Percentiles rank a stretch among this genome's conserved stretches.
Evolutionary conservation across 1,284 basidiomycete species (phyloP).

Genomic region (Ganoderma multipileum): DNA sequence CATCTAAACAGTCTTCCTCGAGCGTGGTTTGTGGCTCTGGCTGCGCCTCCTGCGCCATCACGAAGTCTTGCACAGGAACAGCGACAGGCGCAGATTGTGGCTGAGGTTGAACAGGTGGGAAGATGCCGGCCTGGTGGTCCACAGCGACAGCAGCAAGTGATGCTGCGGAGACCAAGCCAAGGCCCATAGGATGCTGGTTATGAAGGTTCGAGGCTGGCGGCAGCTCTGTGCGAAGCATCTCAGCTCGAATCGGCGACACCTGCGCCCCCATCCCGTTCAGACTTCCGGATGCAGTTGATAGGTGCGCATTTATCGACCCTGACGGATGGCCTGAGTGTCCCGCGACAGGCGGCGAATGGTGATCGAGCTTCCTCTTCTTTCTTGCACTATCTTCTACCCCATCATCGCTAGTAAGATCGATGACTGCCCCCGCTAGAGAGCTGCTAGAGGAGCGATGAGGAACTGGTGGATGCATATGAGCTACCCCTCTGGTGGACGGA

Average conservation of each 20-base stretch:
- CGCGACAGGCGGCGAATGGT: neutral
- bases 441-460: slow-evolving; percentile 10
- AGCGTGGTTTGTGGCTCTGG: slow-evolving; percentile 37
- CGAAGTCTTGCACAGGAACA: slow-evolving; percentile 31
- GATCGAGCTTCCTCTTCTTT: slow-evolving; percentile 28
- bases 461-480: slow-evolving; percentile 12
- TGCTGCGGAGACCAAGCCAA: neutral
- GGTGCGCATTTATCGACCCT: neutral
- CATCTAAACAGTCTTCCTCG: slow-evolving; percentile 36
- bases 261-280: neutral
- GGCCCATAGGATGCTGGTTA: neutral
- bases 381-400: slow-evolving; percentile 12
- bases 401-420: slow-evolving; percentile 28
- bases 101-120: neutral
- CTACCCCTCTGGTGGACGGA: slow-evolving; percentile 4
- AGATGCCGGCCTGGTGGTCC: neutral
- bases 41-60: slow-evolving; percentile 38
- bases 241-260: neutral
- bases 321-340: neutral
- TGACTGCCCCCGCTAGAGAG: slow-evolving; percentile 26
- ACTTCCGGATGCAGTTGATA: neutral
- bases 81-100: slow-evolving; percentile 12
- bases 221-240: neutral
- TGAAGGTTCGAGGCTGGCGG: neutral
- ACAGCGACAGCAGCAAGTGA: neutral